Evolutionary conservation across 2,329 filamentous ascomycete species (phyloP), one percentile per base, ranked within the genome.

Genomic region (Penicillium italicum): DNA sequence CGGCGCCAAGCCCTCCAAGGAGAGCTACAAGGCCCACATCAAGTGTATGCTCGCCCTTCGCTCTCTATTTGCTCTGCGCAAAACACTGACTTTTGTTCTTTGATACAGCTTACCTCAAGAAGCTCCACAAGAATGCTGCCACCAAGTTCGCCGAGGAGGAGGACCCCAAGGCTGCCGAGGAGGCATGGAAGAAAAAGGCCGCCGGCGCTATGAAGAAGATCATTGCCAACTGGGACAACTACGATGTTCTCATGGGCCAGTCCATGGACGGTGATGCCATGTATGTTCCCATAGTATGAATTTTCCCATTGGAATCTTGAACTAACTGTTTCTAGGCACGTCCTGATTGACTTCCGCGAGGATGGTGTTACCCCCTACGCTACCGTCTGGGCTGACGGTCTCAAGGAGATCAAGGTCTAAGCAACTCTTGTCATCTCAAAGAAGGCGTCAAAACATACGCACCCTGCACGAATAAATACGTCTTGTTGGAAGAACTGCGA

Each of bases 281-380:
- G 94, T 94, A 81, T 72, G 89, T 84, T 53, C 33, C 57, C 24
- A 41, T 30, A 16, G 30, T 11, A 9, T 26, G n/a, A 28, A 24
- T 7, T 38, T 9, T 8, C 42, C 24, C 22, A 47, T 20, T 34
- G 26, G 48, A 18, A 8, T 18, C 2, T n/a, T 1, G 18, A 12
- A 43, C 20, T 45, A 4, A 38, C n/a, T 18, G 16, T 30, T 55
- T 48, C 26, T 62, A 92, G 89, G 86, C 82, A 96, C 69, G 82
- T 92, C 64, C 89, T 97, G 66, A 88, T 97, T 74, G 95, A 97
- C 85, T 99, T 96, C 85, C 93, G 94, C 70, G 92, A 96, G 76
- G 94, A 97, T 70, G 94, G 94, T 76, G 77, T 88, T 66, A 97
- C 93, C 53, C 94, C 94, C 58, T 99, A 84, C 74, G 82, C 96